phyloP scores from a whole-genome alignment of 1,139 yeast species.

The Protomyces macrosporus region DNA sequence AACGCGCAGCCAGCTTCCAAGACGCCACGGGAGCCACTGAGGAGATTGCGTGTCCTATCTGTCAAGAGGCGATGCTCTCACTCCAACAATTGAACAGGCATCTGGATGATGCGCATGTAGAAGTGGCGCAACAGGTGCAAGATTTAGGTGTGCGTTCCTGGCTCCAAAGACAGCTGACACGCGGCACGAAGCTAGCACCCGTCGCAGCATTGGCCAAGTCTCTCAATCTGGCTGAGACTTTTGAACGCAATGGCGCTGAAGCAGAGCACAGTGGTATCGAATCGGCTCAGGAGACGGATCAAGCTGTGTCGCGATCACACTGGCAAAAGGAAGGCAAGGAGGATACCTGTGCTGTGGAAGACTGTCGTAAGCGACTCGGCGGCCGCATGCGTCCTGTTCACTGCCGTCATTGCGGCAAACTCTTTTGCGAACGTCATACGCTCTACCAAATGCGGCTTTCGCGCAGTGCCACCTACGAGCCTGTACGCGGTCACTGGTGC shows the following conservation, averaged over 20 bases:
- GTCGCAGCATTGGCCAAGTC: constrained; percentile 7
- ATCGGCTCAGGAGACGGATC: constrained; percentile 31
- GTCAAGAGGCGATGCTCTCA: constrained; percentile 55
- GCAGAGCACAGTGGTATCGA: constrained; percentile 16
- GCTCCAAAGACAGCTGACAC: constrained; percentile 36
- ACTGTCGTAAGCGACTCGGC: constrained; percentile 37
- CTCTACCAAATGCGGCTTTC: constrained; percentile 48
- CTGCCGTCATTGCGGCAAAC: constrained; percentile 56
- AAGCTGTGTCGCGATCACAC: constrained; percentile 50
- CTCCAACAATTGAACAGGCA: constrained; percentile 61
- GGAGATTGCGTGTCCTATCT: constrained; percentile 57
- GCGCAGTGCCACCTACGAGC: constrained; percentile 47
- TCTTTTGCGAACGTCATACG: constrained; percentile 66
- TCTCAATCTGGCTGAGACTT: constrained; percentile 3
- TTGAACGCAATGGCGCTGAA: constrained; percentile 22
- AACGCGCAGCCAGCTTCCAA: neutral
- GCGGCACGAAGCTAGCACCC: constrained; percentile 37
- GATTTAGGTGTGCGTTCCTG: constrained; percentile 41
- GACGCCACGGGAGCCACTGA: neutral
- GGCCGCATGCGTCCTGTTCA: constrained; percentile 32
- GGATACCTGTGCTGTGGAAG: constrained; percentile 37
- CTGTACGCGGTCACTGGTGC: constrained; percentile 57
- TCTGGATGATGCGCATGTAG: constrained; percentile 61
- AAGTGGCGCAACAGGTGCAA: constrained; percentile 38
- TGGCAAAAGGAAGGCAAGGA: constrained; percentile 53